Evolutionary conservation across 73 alveolate species (phyloP).

Genomic region (Tetrahymena borealis): DNA sequence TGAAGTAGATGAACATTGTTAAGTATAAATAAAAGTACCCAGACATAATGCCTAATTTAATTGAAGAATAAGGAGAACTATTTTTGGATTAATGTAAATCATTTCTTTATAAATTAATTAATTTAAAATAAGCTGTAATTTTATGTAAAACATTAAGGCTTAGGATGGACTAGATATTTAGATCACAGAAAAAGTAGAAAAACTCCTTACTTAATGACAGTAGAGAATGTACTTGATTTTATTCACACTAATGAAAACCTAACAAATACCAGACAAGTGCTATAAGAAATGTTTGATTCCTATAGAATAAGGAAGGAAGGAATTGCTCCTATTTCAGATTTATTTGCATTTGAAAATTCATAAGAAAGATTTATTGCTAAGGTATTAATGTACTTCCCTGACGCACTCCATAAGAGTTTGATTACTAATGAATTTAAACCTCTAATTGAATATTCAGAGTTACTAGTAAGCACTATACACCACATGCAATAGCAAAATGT

Average conservation of each 20-base stretch:
- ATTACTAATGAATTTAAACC: not conserved
- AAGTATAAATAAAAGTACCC: not conserved
- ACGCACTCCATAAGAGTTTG: not conserved
- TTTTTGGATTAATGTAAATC: not conserved
- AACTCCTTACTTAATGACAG: not conserved
- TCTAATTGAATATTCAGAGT: not conserved
- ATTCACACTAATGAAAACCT: not conserved
- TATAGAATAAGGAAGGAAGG: not conserved
- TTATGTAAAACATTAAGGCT: too few relatives aligned
- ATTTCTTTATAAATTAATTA: not conserved
- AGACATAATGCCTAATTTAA: not conserved
- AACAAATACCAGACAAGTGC: not conserved
- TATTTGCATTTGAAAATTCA: not conserved
- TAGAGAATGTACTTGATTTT: not conserved
- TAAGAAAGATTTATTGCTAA: not conserved
- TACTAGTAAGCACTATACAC: not conserved
- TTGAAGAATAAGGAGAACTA: not conserved
- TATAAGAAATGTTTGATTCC: not conserved
- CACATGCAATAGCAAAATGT: not conserved
- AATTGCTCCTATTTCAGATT: not conserved
- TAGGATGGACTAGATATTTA: not conserved
- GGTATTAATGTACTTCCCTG: not conserved
- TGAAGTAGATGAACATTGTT: not conserved
- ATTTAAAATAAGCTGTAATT: not conserved
- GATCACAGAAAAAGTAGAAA: not conserved